phyloP scores from a whole-genome alignment of 1,139 yeast species.

The Martiniozyma asiatica region DNA sequence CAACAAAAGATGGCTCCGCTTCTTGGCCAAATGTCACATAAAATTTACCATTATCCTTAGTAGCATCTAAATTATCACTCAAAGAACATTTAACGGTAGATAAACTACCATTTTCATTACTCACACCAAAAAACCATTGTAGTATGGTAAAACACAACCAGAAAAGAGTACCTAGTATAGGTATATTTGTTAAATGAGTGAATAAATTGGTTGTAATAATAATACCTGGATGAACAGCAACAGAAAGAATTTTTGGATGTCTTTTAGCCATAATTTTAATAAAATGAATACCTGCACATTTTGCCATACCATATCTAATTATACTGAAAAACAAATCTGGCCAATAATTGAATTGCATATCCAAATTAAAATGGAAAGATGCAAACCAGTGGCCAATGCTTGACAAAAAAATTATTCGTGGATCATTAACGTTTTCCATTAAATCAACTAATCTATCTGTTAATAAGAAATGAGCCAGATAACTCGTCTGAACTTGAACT shows the following conservation, averaged over 20 bases:
- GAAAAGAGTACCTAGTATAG: constrained; percentile 58
- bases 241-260: constrained; percentile 52
- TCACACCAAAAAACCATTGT: constrained; percentile 57
- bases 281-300: constrained; percentile 69
- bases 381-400: constrained; percentile 61
- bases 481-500: constrained; percentile 70
- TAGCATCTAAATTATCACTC: constrained; percentile 36
- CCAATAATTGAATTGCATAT: constrained; percentile 38
- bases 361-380: constrained; percentile 36
- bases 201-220: constrained; percentile 70
- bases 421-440: constrained; percentile 29
- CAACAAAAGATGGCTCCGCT: constrained; percentile 43
- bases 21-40: constrained; percentile 49
- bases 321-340: constrained; percentile 67
- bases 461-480: constrained; percentile 61
- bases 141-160: constrained; percentile 61
- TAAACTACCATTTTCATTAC: constrained; percentile 59
- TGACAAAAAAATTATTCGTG: constrained; percentile 56
- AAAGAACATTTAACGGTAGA: constrained; percentile 58
- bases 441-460: constrained; percentile 50
- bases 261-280: constrained; percentile 53
- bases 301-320: constrained; percentile 71
- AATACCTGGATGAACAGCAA: constrained; percentile 78
- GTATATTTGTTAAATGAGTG: constrained; percentile 67
- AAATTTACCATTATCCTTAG: constrained; percentile 58